Base-by-base conservation (phyloP, 2,329 filamentous ascomycete genomes). In the Cryoendolithus antarcticus region DNA sequence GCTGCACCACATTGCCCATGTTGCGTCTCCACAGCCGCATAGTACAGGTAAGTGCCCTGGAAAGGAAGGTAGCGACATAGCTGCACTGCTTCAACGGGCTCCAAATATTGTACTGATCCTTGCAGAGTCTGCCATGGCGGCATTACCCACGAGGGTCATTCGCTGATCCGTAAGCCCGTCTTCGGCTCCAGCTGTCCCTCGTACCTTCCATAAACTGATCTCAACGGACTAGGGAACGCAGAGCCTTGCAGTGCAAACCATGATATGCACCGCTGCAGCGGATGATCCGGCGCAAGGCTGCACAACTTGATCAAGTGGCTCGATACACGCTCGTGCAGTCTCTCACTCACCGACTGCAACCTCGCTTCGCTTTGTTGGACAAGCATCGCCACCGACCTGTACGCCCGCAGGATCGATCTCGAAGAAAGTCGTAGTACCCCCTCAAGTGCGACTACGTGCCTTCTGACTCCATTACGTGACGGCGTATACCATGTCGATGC, bases 51-150 rank as follows among this genome's bases (percentile, higher is more conserved):
- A 3, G 35, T 13, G 21, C 35, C 35, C 9, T 29, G 27, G 27
- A 30, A 37, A 13, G 27, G 35, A n/a, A 37, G 35, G 24, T n/a
- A 37, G 9, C 35, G 35, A 29, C 35, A 37, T 11, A 37, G 35
- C 35, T 12, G 35, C 35, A 30, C 35, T 15, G 21, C 35, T 12
- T 37, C 35, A 3, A 12, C 24, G 21, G 29, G 29, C 29, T 30
- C 29, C 8, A 30, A 30, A 30, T 8, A 30, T 30, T 30, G 29
- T 30, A n/a, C 8, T n/a, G 29, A 30, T 30, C 8, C 8, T 30
- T 30, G n/a, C 8, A 8, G 29, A 30, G 29, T 30, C 29, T n/a
- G 29, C 35, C 8, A 30, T 30, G 29, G 29, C 8, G 8, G n/a
- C n/a, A 30, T 30, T 8, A 30, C n/a, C 29, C 8, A 30, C n/a